Conservation (phyloP, 352 stramenopile species). For the Pythium diclinum region DNA sequence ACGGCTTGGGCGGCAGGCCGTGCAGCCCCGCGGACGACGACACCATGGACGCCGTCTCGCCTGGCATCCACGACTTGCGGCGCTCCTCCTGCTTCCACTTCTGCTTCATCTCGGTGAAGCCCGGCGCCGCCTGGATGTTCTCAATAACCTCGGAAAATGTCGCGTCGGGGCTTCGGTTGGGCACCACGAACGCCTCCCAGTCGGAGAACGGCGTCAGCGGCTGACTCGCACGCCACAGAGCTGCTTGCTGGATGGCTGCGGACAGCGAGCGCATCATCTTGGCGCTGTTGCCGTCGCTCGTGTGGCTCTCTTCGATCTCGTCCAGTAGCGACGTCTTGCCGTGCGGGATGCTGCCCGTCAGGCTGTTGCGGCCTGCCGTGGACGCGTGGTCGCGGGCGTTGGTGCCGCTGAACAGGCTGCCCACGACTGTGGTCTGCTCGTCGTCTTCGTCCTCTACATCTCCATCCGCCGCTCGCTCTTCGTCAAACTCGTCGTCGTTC, state of each 20-base stretch:
- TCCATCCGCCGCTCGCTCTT: conserved; percentile 42
- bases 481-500: conserved; percentile 34
- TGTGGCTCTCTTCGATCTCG: conserved; percentile 67
- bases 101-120: conserved; percentile 44
- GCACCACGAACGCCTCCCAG: conserved; percentile 60
- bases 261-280: conserved; percentile 78
- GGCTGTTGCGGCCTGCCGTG: conserved; percentile 21
- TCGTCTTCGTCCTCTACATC: conserved; percentile 67
- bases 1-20: conserved; percentile 23
- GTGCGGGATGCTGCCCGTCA: conserved; percentile 14
- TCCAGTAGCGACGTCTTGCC: conserved; percentile 45
- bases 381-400: conserved; percentile 47
- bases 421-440: conserved; percentile 76
- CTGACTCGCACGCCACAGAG: conserved; percentile 74
- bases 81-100: conserved; percentile 60
- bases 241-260: conserved; percentile 67
- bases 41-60: conserved; percentile 30
- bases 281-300: conserved; percentile 51
- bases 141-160: conserved; percentile 79
- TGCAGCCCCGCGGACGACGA: neutral
- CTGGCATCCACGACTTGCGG: conserved; percentile 74
- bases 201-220: conserved; percentile 65
- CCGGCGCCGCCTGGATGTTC: conserved; percentile 43
- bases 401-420: conserved; percentile 70
- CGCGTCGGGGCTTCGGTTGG: conserved; percentile 46